phyloP scores from a whole-genome alignment of 2,329 filamentous ascomycete genomes.

The Cercospora canescens region DNA sequence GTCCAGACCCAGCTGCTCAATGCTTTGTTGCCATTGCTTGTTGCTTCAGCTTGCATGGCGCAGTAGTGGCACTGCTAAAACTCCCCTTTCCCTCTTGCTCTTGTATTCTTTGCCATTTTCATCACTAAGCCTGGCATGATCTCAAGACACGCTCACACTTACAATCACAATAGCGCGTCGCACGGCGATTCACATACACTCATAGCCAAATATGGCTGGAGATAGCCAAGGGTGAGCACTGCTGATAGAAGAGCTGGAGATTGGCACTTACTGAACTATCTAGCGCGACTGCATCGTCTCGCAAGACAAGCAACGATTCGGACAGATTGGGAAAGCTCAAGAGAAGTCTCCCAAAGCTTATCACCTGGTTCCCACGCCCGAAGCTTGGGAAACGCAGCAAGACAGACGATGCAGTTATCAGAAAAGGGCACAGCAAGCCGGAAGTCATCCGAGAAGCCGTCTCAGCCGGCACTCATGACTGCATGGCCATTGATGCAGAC shows the following conservation, averaged over 20 bases:
- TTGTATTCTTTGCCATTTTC: neutral
- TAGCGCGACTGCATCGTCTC: neutral
- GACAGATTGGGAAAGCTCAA: neutral
- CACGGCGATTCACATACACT: neutral
- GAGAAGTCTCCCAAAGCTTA: conserved; percentile 1
- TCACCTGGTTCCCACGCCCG: neutral
- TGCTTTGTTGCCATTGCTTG: neutral
- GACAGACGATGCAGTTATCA: neutral
- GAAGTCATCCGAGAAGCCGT: neutral
- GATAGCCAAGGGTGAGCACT: neutral
- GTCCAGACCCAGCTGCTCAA: neutral
- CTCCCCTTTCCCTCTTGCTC: neutral
- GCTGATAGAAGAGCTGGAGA: neutral
- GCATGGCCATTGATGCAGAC: neutral
- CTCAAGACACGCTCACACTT: neutral
- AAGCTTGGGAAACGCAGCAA: conserved; percentile 5
- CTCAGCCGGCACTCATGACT: neutral
- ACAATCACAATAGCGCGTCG: neutral
- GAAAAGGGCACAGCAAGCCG: neutral
- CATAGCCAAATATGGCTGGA: conserved; percentile 3
- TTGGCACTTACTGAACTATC: neutral
- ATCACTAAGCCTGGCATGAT: neutral
- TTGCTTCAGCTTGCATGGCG: neutral
- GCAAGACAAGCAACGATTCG: neutral
- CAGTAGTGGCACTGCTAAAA: neutral